These are phyloP conservation scores for Asclepias syriaca DNA, from an alignment of 257 asterid species.

Conservation along the genomic window DNA sequence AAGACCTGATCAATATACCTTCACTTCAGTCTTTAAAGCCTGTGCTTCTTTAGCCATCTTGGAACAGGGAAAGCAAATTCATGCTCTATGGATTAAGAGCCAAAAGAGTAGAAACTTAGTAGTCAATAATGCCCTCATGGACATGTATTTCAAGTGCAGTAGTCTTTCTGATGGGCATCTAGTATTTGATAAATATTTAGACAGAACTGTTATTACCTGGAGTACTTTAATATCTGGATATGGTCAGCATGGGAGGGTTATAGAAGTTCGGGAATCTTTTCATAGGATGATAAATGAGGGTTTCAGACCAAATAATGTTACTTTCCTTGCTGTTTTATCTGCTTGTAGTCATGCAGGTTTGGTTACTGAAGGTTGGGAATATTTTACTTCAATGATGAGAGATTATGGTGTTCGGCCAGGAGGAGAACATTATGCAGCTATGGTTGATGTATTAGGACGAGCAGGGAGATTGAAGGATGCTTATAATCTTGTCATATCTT, in stretches of 20 bases:
- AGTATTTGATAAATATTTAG: constrained; percentile 59
- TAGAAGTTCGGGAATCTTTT: constrained; percentile 58
- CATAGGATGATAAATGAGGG: constrained; percentile 79
- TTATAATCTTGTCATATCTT: constrained; percentile 46
- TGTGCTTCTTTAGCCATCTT: constrained; percentile 81
- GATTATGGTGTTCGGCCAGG: constrained; percentile 70
- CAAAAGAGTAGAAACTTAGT: constrained; percentile 56
- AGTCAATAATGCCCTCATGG: constrained; percentile 79
- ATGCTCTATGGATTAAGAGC: constrained; percentile 60
- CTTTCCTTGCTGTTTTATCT: constrained; percentile 82
- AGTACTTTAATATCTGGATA: constrained; percentile 80
- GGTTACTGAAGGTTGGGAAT: constrained; percentile 64
- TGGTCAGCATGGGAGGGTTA: constrained; percentile 74
- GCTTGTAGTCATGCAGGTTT: constrained; percentile 92
- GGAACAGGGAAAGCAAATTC: constrained; percentile 87
- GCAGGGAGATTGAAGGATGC: constrained; percentile 87
- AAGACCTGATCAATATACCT: constrained; percentile 83
- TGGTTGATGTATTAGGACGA: constrained; percentile 87
- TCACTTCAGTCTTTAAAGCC: constrained; percentile 83
- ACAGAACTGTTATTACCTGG: constrained; percentile 80
- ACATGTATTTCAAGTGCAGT: constrained; percentile 97
- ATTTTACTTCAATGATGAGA: constrained; percentile 64
- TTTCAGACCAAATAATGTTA: constrained; percentile 72
- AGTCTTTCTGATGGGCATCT: constrained; percentile 59
- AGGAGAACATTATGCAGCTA: constrained; percentile 72